A percentile compares a stretch with the other conserved stretches of the same genome.
These are phyloP conservation scores for Tilletia horrida DNA, from an alignment of 1,284 basidiomycete species.

Conservation along the genomic window DNA sequence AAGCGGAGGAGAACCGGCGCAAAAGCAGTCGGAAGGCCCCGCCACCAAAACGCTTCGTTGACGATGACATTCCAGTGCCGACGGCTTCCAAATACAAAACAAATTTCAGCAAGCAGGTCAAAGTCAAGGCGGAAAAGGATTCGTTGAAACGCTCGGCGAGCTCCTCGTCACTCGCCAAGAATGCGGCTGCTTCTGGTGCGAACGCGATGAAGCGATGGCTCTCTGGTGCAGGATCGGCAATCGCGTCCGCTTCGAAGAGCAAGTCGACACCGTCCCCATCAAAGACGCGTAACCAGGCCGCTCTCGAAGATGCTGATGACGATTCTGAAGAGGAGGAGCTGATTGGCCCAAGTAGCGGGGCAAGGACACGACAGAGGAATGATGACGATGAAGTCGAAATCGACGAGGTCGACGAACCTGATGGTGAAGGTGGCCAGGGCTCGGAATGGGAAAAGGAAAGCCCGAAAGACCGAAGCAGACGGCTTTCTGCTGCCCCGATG, in stretches of 20 bases:
- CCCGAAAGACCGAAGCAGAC: not conserved
- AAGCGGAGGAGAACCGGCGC: not conserved
- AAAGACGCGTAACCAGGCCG: not conserved
- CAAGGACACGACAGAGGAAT: too few relatives aligned
- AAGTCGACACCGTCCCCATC: not conserved
- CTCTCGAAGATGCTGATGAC: too few relatives aligned
- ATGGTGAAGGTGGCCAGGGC: not conserved
- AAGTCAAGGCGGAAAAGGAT: not conserved
- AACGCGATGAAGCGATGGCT: conserved; percentile 14
- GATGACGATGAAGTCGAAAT: not conserved
- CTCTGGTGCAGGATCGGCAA: not conserved
- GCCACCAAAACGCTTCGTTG: not conserved
- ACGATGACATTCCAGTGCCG: not conserved
- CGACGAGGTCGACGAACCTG: not conserved
- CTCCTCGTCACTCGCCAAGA: not conserved
- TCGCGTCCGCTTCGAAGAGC: not conserved
- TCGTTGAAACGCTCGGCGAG: not conserved
- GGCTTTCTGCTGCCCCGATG: not conserved
- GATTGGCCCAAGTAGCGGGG: too few relatives aligned
- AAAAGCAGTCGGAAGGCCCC: not conserved
- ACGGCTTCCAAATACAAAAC: not conserved
- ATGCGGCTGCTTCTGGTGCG: not conserved
- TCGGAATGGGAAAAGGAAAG: conserved; percentile 7
- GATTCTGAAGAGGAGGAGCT: too few relatives aligned
- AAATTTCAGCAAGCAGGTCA: not conserved